phyloP scores from a whole-genome alignment of 73 alveolate species.

The Diophrys appendiculata region DNA sequence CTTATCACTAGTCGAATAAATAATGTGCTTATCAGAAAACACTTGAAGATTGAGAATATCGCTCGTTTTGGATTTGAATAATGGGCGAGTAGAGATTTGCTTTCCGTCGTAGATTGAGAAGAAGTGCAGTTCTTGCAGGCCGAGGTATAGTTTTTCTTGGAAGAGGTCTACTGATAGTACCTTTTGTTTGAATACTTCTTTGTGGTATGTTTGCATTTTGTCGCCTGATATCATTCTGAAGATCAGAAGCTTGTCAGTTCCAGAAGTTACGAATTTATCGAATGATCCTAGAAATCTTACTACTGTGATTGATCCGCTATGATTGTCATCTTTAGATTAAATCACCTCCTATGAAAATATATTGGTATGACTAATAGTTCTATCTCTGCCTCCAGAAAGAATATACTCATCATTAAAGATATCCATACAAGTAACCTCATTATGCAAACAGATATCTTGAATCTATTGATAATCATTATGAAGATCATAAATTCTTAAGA shows the following conservation, averaged over 20 bases:
- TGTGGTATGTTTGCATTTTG: constrained; percentile 27
- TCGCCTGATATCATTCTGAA: constrained; percentile 56
- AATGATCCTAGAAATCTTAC: constrained; percentile 62
- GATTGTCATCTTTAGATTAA: constrained; percentile 69
- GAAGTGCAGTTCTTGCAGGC: constrained; percentile 42
- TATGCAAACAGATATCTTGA: constrained; percentile 31
- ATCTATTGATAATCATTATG: not conserved
- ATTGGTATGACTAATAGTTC: constrained; percentile 50
- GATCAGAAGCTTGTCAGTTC: constrained; percentile 73
- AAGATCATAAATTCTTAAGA: constrained; percentile 29
- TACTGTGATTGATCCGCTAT: constrained; percentile 71
- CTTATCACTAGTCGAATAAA: constrained; percentile 38
- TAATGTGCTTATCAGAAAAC: constrained; percentile 8
- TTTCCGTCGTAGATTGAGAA: constrained; percentile 26
- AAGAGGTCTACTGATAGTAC: constrained; percentile 35
- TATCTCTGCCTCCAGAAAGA: constrained; percentile 73
- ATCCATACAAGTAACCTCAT: constrained; percentile 59
- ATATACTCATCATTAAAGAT: constrained; percentile 26
- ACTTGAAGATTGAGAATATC: constrained; percentile 11
- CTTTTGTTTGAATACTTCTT: constrained; percentile 34
- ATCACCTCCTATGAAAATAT: constrained; percentile 31
- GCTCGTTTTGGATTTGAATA: constrained; percentile 3
- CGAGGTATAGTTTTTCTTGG: constrained; percentile 12
- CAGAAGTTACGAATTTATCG: constrained; percentile 69
- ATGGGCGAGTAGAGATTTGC: constrained; percentile 13